A percentile compares a stretch with the other conserved stretches of the same genome.
Conservation (phyloP, 2,329 filamentous ascomycete genomes). For the Aspergillus clavatus region DNA sequence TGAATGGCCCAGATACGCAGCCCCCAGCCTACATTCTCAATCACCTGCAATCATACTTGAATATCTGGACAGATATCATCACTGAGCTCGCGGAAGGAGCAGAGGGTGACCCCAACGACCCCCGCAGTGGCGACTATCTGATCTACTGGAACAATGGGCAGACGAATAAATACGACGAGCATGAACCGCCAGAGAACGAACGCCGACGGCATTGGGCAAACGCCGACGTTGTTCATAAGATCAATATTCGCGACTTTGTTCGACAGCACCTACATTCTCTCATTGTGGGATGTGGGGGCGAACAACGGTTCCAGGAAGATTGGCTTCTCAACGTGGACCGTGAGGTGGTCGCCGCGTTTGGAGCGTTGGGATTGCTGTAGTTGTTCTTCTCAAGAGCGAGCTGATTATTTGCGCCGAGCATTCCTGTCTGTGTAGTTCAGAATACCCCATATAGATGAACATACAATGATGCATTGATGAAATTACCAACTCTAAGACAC, state of each 20-base stretch:
- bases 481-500: too few relatives aligned
- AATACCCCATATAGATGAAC: slow-evolving; percentile 1
- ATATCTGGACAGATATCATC: slow-evolving; percentile 44
- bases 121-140: slow-evolving; percentile 37
- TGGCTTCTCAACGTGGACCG: slow-evolving; percentile 43
- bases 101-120: slow-evolving; percentile 31
- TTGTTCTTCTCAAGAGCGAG: neutral
- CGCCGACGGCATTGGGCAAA: slow-evolving; percentile 39
- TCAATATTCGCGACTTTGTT: slow-evolving; percentile 44
- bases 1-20: slow-evolving; percentile 32
- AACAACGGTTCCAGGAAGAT: slow-evolving; percentile 39
- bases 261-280: slow-evolving; percentile 37
- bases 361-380: slow-evolving; percentile 33
- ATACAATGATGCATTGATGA: neutral
- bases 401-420: neutral
- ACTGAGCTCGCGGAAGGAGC: slow-evolving; percentile 42
- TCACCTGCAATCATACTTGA: slow-evolving; percentile 44
- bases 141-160: slow-evolving; percentile 36
- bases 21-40: slow-evolving; percentile 40
- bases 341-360: slow-evolving; percentile 39
- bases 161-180: slow-evolving; percentile 29
- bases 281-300: slow-evolving; percentile 38
- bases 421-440: neutral
- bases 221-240: slow-evolving; percentile 39
- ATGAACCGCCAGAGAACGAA: slow-evolving; percentile 39